Evolutionary conservation across 129 eudicot genomes (phyloP), one percentile per base, ranked within the genome.

Genomic region (Chrysanthemum seticuspe): DNA sequence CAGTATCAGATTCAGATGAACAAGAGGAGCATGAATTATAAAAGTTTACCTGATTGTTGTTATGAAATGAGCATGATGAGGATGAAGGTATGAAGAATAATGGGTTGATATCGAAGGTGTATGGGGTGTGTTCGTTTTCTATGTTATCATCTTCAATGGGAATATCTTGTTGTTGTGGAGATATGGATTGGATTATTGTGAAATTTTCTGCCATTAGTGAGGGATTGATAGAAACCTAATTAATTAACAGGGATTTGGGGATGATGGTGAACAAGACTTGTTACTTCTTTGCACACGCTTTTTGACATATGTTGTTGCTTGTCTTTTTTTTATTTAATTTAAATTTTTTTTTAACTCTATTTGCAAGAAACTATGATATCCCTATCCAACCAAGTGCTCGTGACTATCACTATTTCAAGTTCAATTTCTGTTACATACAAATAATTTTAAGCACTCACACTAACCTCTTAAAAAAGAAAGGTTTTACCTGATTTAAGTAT

Each of bases 31-130:
- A 66, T 34, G 85, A 67, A 72, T 76, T 76, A 76, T 76, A 71
- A 10, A 66, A 72, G 44, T 71, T 55, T 68, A 68, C 67, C 74
- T 79, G 71, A n/a, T 61, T 67, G 29, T n/a, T 40, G 27, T 62
- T 73, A 52, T 65, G 48, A 55, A 44, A 62, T 25, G 53, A 55
- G 1, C 31, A 16, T 5, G 74, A 76, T 6, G 82, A 61, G 1
- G 82, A 16, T 5, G 82, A 80, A 15, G 82, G 78, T 18, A 48
- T 23, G 70, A 76, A 78, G 71, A 82, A 73, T 29, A 76, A 71
- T 0, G 83, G 84, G 59, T 83, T 84, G 72, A 78, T 72, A 60
- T 72, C 75, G 77, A 83, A 83, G 74, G 73, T 65, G 71, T 78
- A 67, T 1, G 81, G 79, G 50, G 49, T 45, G 18, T 74, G 52